Evolutionary conservation across 2,329 filamentous ascomycete species (phyloP), one percentile per base, ranked within the genome.

Genomic region (Emmonsia crescens): DNA sequence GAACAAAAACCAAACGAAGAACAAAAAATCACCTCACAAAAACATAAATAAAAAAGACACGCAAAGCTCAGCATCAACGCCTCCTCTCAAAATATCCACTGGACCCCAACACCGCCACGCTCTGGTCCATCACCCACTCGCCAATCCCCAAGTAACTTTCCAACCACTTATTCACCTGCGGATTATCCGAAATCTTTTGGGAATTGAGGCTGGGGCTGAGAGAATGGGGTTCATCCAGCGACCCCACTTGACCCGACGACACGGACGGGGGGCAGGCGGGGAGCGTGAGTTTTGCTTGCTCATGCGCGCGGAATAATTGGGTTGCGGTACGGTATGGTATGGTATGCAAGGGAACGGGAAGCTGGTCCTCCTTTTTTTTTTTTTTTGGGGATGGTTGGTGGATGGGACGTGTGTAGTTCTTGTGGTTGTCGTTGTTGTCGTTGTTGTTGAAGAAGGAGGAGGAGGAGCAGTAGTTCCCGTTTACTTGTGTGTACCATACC

Each of bases 121-220:
- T 95, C 79, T 95, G 89, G 76, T 99, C 94, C 91, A 99, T 96
- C 66, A 96, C 89, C 85, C 91, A 96, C 80, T 99, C 94, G 69
- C 94, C 94, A 21, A 96, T 87, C 65, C 91, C 91, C 51, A 97
- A 85, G 75, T 97, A 97, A 74, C 88, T 93, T 72, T 93, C 88
- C 67, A 97, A 85, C 91, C 92, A 97, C 71, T 86, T 87, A 74
- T 88, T 87, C 68, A 94, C 77, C 65, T 92, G 88, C 74, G 90
- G 89, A 75, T 86, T 93, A 62, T 95, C 90, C 73, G 88, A 83
- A 71, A 96, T 83, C 68, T 87, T 86, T 67, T 96, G 91, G 70
- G 89, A 87, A 79, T 91, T 90, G 78, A 99, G 83, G 82, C 94
- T 96, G 77, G 84, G 72, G 72, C 72, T 75, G 70, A 68, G 68